phyloP scores from a whole-genome alignment of 192 early-diverging fungal genomes.

The Backusella psychrophila region DNA sequence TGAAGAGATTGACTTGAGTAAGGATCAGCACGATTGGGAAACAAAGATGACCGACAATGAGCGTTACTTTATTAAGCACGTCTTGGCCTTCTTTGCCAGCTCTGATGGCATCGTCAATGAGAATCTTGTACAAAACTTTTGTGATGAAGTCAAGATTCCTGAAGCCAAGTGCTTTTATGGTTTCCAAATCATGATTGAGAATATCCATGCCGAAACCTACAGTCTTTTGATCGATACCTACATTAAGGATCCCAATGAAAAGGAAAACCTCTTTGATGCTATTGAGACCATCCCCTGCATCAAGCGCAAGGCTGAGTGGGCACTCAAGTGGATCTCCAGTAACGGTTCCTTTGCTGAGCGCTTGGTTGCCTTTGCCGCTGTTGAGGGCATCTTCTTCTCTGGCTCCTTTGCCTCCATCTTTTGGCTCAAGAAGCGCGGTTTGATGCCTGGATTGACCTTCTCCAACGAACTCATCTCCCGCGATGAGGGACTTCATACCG shows the following conservation, averaged over 20 bases:
- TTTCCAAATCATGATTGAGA: conserved; percentile 99
- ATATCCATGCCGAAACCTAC: conserved; percentile 96
- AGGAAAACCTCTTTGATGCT: conserved; percentile 87
- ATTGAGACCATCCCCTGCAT: conserved; percentile 97
- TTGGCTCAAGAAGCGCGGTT: conserved; percentile 99
- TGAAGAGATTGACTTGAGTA: conserved; percentile 92
- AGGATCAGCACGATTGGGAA: conserved; percentile 91
- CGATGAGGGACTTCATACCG: conserved; percentile 96
- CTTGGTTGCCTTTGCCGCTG: conserved; percentile 94
- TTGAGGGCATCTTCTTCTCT: conserved; percentile 99
- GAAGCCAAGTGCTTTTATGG: conserved; percentile 95
- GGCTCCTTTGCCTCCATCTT: conserved; percentile 98
- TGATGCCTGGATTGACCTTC: conserved; percentile 98
- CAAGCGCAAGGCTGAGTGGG: conserved; percentile 96
- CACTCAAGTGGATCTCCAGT: conserved; percentile 89
- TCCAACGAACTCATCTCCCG: conserved; percentile 97
- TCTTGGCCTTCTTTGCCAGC: conserved; percentile 94
- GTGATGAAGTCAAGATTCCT: conserved; percentile 89
- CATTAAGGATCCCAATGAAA: conserved; percentile 83
- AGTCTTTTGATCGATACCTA: conserved; percentile 94
- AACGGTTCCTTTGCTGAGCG: conserved; percentile 84
- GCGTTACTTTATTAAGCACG: conserved; percentile 87
- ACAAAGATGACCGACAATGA: conserved; percentile 82
- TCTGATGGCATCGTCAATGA: conserved; percentile 97
- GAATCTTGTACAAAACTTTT: conserved; percentile 89